phyloP scores from a whole-genome alignment of 148 eudicot species.

The Cornus suecica region DNA sequence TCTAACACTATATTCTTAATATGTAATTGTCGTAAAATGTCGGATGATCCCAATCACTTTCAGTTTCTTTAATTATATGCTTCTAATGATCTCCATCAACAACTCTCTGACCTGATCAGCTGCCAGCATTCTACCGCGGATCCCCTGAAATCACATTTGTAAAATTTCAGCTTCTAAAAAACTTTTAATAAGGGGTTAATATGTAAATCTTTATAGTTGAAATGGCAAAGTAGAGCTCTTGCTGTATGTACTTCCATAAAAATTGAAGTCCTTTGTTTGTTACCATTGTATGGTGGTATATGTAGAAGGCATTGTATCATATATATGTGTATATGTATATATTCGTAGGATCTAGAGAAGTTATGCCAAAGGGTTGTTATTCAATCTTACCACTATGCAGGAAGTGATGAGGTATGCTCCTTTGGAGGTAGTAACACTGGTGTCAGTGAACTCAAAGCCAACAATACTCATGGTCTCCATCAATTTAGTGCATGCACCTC shows the following conservation, averaged over 20 bases:
- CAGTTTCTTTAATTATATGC: conserved; percentile 21
- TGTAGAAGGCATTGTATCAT: neutral
- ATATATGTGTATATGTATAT: neutral
- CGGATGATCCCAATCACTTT: neutral
- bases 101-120: conserved; percentile 37
- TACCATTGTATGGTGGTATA: neutral
- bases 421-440: conserved; percentile 47
- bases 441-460: conserved; percentile 57
- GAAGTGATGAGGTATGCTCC: conserved; percentile 67
- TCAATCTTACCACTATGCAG: conserved; percentile 50
- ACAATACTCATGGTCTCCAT: conserved; percentile 55
- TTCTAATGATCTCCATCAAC: conserved; percentile 33
- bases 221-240: neutral
- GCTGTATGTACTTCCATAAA: neutral
- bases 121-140: conserved; percentile 21
- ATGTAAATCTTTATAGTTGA: neutral
- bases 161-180: neutral
- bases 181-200: neutral
- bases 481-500: conserved; percentile 49
- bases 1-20: neutral
- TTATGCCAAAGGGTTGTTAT: neutral
- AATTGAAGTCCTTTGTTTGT: neutral
- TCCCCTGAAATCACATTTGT: conserved; percentile 14
- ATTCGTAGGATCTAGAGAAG: neutral
- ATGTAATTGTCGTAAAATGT: neutral